Base-by-base conservation (phyloP, 2,329 filamentous ascomycete genomes). In the Sporothrix euskadiensis region DNA sequence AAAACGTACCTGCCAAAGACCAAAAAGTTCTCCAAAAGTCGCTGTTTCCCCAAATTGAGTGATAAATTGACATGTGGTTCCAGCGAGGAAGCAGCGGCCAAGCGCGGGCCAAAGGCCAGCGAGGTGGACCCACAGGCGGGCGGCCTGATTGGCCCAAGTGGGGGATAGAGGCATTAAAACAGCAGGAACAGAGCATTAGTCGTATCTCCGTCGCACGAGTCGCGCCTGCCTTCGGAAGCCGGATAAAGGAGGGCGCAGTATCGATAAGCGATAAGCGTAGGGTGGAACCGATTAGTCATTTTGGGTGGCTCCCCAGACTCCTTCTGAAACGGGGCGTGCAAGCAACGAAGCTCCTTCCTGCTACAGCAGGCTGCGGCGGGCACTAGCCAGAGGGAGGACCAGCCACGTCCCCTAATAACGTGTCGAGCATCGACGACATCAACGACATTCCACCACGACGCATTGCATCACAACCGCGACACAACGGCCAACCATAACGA, bases 151-250 rank as follows among this genome's bases (percentile, higher is more conserved):
- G 14, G 44, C 35, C 61, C 12, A 66, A 47, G 61, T 47, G 61
- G 61, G 59, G 61, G 39, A 41, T 26, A 66, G 61, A 66, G 61
- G 61, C 61, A 66, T 66, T 66, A 66, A 66, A 47, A 3, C 61
- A 66, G 61, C 61, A 66, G 61, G 30, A 56, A 71, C 32, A n/a
- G 16, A 52, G 26, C 14, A 10, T 3, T 1, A 56, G 49, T 76
- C 75, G 74, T 75, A 76, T 63, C 73, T 76, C 75, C 75, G 75
- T 76, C 75, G 75, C 56, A 76, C 73, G 73, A 73, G 71, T 69
- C 54, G n/a, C 32, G 26, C 14, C 7, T 8, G 26, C 30, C 66
- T 56, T 73, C 75, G 75, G 75, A 72, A 56, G 70, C 56, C 71
- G 69, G 72, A 74, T 56, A 65, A 74, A 70, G 44, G 49, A 75